Conservation (phyloP, 768 basidiomycete genomes). For the Auricularia sp. region DNA sequence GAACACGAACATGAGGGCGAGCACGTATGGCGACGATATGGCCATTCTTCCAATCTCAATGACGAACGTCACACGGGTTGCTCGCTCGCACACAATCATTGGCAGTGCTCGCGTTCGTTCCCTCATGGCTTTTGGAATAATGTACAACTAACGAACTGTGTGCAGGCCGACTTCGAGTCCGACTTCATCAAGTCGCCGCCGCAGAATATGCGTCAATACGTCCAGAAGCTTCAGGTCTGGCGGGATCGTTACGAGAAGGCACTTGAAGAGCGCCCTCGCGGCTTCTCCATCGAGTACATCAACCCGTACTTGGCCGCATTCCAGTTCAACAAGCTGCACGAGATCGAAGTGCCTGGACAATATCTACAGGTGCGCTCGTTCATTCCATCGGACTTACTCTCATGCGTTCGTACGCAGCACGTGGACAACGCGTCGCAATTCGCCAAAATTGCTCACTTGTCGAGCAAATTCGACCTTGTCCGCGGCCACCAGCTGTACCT, state of each 20-base stretch:
- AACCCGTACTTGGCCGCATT: conserved; percentile 96
- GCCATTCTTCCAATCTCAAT: conserved; percentile 45
- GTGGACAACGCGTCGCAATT: conserved; percentile 91
- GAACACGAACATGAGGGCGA: conserved; percentile 64
- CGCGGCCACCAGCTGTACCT: conserved; percentile 70
- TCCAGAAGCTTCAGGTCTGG: conserved; percentile 84
- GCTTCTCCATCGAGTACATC: conserved; percentile 74
- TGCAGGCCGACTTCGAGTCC: conserved; percentile 78
- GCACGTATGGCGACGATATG: conserved; percentile 57
- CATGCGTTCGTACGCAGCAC: conserved; percentile 41
- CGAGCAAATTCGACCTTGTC: conserved; percentile 81
- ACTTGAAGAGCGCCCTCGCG: conserved; percentile 71
- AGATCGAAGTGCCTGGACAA: conserved; percentile 97
- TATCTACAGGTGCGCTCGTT: conserved; percentile 69
- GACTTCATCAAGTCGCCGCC: conserved; percentile 79
- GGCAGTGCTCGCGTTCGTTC: background rate
- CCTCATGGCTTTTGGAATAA: background rate
- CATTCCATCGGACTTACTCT: background rate
- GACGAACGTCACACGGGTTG: conserved; percentile 48
- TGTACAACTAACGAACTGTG: background rate
- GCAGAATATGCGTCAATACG: conserved; percentile 68
- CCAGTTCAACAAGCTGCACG: conserved; percentile 94
- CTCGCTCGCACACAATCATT: conserved; percentile 11
- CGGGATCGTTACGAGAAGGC: conserved; percentile 79
- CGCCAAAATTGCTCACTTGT: conserved; percentile 82